A percentile compares a stretch with the other conserved stretches of the same genome.
Evolutionary conservation across 139 green algal genomes (phyloP).

Genomic region (Yamagishiella unicocca): DNA sequence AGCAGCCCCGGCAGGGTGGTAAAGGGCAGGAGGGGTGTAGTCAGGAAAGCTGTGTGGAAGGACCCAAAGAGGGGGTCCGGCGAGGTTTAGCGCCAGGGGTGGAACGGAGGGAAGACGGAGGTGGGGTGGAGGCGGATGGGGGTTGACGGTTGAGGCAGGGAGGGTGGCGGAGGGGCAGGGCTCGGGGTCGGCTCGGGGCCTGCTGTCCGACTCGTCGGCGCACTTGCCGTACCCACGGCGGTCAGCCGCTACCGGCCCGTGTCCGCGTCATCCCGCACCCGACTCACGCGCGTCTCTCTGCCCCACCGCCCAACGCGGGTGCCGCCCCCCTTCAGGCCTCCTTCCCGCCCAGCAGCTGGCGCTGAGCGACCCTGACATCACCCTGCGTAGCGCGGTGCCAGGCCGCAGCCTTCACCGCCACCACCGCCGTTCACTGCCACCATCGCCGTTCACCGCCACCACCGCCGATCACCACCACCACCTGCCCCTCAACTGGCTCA

Average conservation of each 20-base stretch:
- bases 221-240: not conserved
- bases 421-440: too few species aligned
- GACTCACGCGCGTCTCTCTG: not conserved
- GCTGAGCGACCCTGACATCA: not conserved
- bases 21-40: too few species aligned
- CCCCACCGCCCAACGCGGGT: too few species aligned
- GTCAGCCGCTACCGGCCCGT: not conserved
- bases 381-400: too few species aligned
- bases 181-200: not conserved
- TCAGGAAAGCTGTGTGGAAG: not conserved
- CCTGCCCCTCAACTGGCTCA: too few species aligned
- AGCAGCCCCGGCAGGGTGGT: too few species aligned
- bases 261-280: not conserved
- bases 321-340: slow-evolving; percentile 26
- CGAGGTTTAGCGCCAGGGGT: not conserved
- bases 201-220: not conserved
- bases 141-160: not conserved
- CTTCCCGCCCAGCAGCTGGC: slow-evolving; percentile 31
- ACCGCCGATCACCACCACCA: too few species aligned
- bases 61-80: not conserved
- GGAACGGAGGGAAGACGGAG: too few species aligned
- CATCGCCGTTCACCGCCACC: too few species aligned
- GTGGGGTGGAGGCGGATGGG: too few species aligned
- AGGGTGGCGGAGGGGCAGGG: not conserved
- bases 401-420: too few species aligned